Conservation (phyloP, 768 basidiomycete genomes). For the Phylloporus rhodoxanthus region DNA sequence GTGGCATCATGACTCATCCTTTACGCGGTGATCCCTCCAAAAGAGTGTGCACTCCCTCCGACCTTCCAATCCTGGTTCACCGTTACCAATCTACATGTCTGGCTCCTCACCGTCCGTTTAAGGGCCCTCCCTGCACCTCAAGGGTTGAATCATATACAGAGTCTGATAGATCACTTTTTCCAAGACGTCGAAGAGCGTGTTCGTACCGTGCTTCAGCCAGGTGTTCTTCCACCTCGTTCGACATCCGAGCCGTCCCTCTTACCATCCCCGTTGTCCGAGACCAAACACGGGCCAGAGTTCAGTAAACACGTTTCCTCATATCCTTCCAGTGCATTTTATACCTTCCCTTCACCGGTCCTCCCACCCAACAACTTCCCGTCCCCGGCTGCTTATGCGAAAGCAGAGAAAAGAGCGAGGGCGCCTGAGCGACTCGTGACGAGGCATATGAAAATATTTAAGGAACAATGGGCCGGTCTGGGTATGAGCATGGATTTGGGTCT, state of each 20-base stretch:
- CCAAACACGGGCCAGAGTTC: constrained; percentile 20
- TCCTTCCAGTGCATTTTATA: constrained; percentile 22
- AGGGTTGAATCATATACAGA: constrained; percentile 68
- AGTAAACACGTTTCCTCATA: constrained; percentile 19
- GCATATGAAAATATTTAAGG: constrained; percentile 88
- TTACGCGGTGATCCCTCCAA: neutral
- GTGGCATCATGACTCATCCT: neutral
- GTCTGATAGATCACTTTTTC: constrained; percentile 91
- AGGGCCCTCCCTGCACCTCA: constrained; percentile 71
- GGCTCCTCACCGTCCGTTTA: constrained; percentile 83
- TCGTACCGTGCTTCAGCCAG: constrained; percentile 69
- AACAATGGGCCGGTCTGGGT: constrained; percentile 84
- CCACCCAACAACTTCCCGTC: constrained; percentile 25
- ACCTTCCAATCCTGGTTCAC: constrained; percentile 99
- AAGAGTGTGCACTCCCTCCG: constrained; percentile 80
- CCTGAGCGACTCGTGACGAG: constrained; percentile 75
- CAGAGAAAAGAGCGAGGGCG: constrained; percentile 39
- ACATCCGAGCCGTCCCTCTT: constrained; percentile 9
- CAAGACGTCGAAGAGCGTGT: constrained; percentile 88
- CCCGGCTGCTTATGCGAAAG: constrained; percentile 22
- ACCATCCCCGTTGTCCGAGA: constrained; percentile 1
- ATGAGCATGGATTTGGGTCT: constrained; percentile 77
- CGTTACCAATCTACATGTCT: constrained; percentile 85
- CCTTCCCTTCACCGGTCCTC: constrained; percentile 22
- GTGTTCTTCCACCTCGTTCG: constrained; percentile 24